Conservation (phyloP, 1,139 yeast genomes). For the Kurtzmaniella quercitrusa region DNA sequence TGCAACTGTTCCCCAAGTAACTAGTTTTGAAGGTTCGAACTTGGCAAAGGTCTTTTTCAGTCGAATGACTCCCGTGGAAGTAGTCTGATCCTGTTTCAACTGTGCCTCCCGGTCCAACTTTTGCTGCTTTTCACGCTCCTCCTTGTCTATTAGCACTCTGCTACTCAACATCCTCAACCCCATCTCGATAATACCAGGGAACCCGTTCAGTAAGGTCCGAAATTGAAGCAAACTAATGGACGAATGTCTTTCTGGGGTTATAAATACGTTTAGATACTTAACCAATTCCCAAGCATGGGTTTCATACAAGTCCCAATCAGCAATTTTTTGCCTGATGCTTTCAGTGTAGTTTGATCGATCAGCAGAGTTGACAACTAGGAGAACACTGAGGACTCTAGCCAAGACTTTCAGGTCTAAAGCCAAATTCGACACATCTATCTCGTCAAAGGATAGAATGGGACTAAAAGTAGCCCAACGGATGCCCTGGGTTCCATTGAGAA, state of each 20-base stretch:
- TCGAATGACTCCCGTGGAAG: neutral
- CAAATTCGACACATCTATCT: slow-evolving; percentile 26
- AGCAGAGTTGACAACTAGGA: slow-evolving; percentile 22
- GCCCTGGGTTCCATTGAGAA: slow-evolving; percentile 7
- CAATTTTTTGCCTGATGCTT: slow-evolving; percentile 8
- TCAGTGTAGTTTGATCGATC: neutral
- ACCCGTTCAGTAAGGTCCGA: slow-evolving; percentile 21
- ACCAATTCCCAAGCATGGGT: slow-evolving; percentile 30
- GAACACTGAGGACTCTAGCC: slow-evolving; percentile 37
- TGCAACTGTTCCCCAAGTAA: slow-evolving; percentile 38
- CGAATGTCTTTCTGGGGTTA: slow-evolving; percentile 14
- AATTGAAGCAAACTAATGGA: slow-evolving; percentile 33
- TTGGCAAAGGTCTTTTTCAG: slow-evolving; percentile 8
- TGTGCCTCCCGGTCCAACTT: neutral
- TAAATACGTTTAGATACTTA: slow-evolving; percentile 29
- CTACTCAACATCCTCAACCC: slow-evolving; percentile 31
- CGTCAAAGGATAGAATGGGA: slow-evolving; percentile 18
- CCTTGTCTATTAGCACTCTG: slow-evolving; percentile 21
- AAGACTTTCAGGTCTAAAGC: slow-evolving; percentile 31
- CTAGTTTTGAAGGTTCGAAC: slow-evolving; percentile 34
- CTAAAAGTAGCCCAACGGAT: slow-evolving; percentile 20
- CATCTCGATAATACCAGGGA: slow-evolving; percentile 36
- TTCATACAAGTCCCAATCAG: slow-evolving; percentile 33
- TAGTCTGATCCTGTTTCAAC: neutral
- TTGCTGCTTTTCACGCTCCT: neutral